Conservation (phyloP, 768 basidiomycete species). For the Tephrocybe sp. region DNA sequence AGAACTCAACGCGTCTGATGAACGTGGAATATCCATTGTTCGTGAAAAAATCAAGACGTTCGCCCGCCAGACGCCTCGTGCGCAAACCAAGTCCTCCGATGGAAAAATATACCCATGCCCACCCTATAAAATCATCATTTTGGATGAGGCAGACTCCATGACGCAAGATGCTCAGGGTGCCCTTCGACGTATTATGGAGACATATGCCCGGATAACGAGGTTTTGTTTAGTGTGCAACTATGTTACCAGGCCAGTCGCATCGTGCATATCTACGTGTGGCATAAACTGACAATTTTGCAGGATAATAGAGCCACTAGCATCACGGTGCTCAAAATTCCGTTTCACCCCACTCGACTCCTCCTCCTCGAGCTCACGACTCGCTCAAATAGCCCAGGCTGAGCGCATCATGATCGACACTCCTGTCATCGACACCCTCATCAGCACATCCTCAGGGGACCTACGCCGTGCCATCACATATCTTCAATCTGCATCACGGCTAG, state of each 20-base stretch:
- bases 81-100: conserved; percentile 69
- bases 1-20: conserved; percentile 97
- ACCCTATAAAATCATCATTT: conserved; percentile 97
- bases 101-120: conserved; percentile 90
- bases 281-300: conserved; percentile 38
- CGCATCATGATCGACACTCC: conserved; percentile 51
- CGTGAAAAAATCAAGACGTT: conserved; percentile 99
- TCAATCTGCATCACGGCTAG: conserved; percentile 90
- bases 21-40: conserved; percentile 95
- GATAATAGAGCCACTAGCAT: conserved; percentile 97
- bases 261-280: background rate
- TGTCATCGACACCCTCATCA: conserved; percentile 73
- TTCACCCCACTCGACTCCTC: conserved; percentile 87
- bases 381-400: conserved; percentile 79
- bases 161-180: conserved; percentile 99
- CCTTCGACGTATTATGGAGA: conserved; percentile 98
- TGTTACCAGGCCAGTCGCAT: conserved; percentile 74
- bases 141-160: conserved; percentile 99
- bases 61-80: conserved; percentile 87
- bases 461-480: conserved; percentile 97
- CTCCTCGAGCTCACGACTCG: conserved; percentile 73
- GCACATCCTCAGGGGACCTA: conserved; percentile 85
- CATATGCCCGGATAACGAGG: conserved; percentile 93
- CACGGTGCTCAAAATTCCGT: conserved; percentile 98
- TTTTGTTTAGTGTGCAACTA: conserved; percentile 99